phyloP scores from a whole-genome alignment of 805 yeast species.

The Crinitomyces ghanaensis region DNA sequence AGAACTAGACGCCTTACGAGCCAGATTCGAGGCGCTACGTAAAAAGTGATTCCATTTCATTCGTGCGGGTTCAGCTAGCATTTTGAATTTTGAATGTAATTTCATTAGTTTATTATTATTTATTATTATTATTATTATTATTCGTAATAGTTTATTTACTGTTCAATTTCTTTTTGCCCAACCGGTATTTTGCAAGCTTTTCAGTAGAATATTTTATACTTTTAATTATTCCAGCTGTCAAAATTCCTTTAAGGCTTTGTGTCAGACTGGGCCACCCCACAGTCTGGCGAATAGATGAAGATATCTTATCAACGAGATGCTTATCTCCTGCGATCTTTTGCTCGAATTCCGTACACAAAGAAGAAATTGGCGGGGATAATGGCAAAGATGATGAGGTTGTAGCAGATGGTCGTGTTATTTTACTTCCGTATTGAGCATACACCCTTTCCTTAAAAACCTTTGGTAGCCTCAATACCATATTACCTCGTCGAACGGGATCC shows the following conservation, averaged over 20 bases:
- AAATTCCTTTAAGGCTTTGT: constrained; percentile 72
- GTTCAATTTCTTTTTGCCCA: constrained; percentile 4
- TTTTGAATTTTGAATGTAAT: background rate
- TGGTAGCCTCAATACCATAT: constrained; percentile 38
- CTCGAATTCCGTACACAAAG: constrained; percentile 31
- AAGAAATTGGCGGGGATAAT: too few species aligned
- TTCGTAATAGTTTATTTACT: background rate
- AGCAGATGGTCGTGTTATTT: too few species aligned
- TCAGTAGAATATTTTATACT: constrained; percentile 67
- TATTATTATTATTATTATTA: constrained; percentile 1
- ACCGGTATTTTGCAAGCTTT: constrained; percentile 35
- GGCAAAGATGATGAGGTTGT: too few species aligned
- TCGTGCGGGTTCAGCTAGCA: background rate
- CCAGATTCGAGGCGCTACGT: constrained; percentile 69
- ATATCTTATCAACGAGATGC: constrained; percentile 27
- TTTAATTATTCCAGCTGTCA: constrained; percentile 74
- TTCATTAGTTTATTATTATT: background rate
- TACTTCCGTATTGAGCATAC: constrained; percentile 19
- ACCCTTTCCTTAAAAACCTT: constrained; percentile 34
- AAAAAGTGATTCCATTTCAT: background rate
- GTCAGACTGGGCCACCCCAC: constrained; percentile 58
- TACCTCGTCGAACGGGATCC: constrained; percentile 31
- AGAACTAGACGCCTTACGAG: constrained; percentile 55
- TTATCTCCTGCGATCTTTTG: constrained; percentile 34
- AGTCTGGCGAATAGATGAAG: constrained; percentile 37